A percentile compares a stretch with the other conserved stretches of the same genome.
Conservation (phyloP, 805 yeast genomes). For the Wickerhamiella siamensis region DNA sequence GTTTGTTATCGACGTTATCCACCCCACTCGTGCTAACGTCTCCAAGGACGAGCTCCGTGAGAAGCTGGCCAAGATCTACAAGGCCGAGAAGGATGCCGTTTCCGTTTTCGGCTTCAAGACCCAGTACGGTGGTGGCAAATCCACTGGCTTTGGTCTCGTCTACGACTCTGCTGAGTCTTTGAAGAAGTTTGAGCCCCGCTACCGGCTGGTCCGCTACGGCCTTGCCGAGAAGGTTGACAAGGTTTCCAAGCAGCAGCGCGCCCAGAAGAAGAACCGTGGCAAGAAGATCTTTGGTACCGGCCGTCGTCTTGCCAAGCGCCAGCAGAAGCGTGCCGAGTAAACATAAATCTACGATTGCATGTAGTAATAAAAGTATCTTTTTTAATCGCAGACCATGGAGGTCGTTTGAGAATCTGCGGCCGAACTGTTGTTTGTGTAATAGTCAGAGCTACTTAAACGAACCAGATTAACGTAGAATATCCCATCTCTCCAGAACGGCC, state of each 20-base stretch:
- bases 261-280: slow-evolving; percentile 99
- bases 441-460: no score
- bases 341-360: slow-evolving; percentile 8
- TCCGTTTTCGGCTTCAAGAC: slow-evolving; percentile 99
- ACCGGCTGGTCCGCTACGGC: slow-evolving; percentile 99
- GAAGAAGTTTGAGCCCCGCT: slow-evolving; percentile 96
- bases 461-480: no score
- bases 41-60: slow-evolving; percentile 98
- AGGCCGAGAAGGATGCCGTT: slow-evolving; percentile 83
- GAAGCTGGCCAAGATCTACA: slow-evolving; percentile 75
- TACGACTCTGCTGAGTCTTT: slow-evolving; percentile 97
- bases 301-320: slow-evolving; percentile 69
- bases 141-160: slow-evolving; percentile 97
- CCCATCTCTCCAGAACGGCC: no score
- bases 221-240: slow-evolving; percentile 91
- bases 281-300: slow-evolving; percentile 99
- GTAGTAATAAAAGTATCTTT: slow-evolving; percentile 6
- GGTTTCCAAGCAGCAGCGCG: slow-evolving; percentile 99
- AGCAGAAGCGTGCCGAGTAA: slow-evolving; percentile 16
- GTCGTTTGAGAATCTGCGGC: no score
- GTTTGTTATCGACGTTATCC: slow-evolving; percentile 97
- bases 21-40: slow-evolving; percentile 98
- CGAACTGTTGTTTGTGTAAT: no score
- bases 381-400: no score
- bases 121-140: slow-evolving; percentile 99